phyloP scores from a whole-genome alignment of 2,329 filamentous ascomycete species.

The Nemania abortiva region DNA sequence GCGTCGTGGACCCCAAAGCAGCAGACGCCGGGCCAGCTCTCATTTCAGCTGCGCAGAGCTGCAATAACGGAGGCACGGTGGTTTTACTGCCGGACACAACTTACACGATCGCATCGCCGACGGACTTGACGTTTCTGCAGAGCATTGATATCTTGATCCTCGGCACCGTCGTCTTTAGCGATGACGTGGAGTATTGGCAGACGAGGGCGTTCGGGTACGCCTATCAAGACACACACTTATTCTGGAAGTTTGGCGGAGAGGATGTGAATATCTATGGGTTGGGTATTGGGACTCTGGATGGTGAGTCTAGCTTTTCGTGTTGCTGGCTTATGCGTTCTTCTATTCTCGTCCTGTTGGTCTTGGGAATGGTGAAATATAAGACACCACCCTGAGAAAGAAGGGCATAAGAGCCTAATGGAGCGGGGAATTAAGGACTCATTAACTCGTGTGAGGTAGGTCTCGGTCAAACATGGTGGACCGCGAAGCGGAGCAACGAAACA shows the following conservation, averaged over 20 bases:
- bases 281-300: slow-evolving; percentile 45
- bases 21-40: slow-evolving; percentile 34
- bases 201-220: slow-evolving; percentile 69
- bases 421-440: background rate
- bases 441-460: slow-evolving; percentile 49
- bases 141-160: slow-evolving; percentile 69
- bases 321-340: background rate
- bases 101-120: slow-evolving; percentile 71
- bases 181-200: slow-evolving; percentile 76
- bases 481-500: slow-evolving; percentile 68
- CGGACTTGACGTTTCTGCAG: slow-evolving; percentile 72
- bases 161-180: slow-evolving; percentile 61
- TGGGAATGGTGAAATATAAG: background rate
- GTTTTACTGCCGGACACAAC: slow-evolving; percentile 65
- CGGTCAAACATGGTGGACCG: slow-evolving; percentile 74
- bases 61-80: slow-evolving; percentile 70
- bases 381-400: background rate
- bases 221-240: slow-evolving; percentile 75
- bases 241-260: slow-evolving; percentile 74
- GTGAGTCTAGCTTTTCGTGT: slow-evolving; percentile 43
- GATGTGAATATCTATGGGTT: slow-evolving; percentile 74
- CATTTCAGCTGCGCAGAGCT: slow-evolving; percentile 29
- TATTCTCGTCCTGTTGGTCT: background rate
- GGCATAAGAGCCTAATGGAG: background rate
- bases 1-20: slow-evolving; percentile 28